Base-by-base conservation (phyloP, 441 rosid genomes). In the Gossypium trilobum region DNA sequence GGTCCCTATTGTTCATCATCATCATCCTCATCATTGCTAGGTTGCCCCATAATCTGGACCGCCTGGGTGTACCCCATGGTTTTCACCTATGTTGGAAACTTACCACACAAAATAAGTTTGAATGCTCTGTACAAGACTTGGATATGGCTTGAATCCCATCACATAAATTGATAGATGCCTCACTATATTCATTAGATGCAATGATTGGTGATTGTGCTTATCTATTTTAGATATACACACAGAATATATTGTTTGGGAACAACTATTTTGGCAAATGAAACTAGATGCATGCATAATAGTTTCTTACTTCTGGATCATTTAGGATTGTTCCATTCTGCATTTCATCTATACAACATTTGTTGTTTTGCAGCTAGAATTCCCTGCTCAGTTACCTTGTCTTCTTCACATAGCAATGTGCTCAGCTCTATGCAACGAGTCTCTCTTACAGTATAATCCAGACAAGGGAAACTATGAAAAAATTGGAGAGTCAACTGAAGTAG, bases 401-500 rank as follows among this genome's bases (percentile, higher is more conserved):
- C 96, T 91, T 77, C 93, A 91, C 77, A 78, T 88, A 74, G 96
- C 99, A 46, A 92, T 88, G 93, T 90, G 99, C 81, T 95, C 98
- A 75, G 89, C 99, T 65, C 88, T 95, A 68, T 95, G 99, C 87
- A 95, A 95, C 58, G 99, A 91, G 77, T 95, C 99, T 75, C 80
- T 88, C 71, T 82, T 95, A 79, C 99, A 92, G 82, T 95, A 95
- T 82, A 95, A 95, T 84, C 98, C 96, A 67, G 99, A 95, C 78
- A 92, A 91, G 71, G 92, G 88, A 65, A 84, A 74, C 72, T 92
- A 89, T 75, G 99, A 95, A 84, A 95, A 95, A 79, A 95, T 95
- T 74, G 99, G 99, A 67, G 98, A 95, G 84, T 89, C 99, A 75
- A 95, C 99, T 75, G 99, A 95, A 89, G 99, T 95, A 74, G 99